phyloP scores from a whole-genome alignment of 2,329 filamentous ascomycete genomes.

The Thyridium curvatum region DNA sequence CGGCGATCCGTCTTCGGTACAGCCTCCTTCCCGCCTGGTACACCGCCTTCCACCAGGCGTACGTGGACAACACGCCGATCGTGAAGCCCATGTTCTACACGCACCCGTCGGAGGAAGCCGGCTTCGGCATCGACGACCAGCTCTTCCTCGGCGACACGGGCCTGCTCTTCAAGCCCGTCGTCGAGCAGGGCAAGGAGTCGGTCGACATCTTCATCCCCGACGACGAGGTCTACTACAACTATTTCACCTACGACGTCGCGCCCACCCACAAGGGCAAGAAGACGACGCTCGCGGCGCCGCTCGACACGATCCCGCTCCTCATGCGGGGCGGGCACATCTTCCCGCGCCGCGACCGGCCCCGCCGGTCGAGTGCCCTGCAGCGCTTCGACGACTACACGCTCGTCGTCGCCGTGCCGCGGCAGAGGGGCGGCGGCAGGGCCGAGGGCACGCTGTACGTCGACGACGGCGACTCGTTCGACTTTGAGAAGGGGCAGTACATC shows the following conservation, averaged over 20 bases:
- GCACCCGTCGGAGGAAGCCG: slow-evolving; percentile 76
- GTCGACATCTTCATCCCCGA: slow-evolving; percentile 85
- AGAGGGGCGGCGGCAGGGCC: slow-evolving; percentile 52
- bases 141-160: slow-evolving; percentile 86
- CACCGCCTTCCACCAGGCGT: slow-evolving; percentile 89
- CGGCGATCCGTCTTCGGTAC: slow-evolving; percentile 84
- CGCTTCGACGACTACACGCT: slow-evolving; percentile 92
- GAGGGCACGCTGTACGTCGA: slow-evolving; percentile 84
- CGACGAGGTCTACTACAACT: slow-evolving; percentile 87
- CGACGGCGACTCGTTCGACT: slow-evolving; percentile 90
- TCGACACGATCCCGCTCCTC: slow-evolving; percentile 82
- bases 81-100: slow-evolving; percentile 90
- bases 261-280: slow-evolving; percentile 62
- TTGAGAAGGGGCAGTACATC: slow-evolving; percentile 79
- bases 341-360: slow-evolving; percentile 79
- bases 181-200: slow-evolving; percentile 65
- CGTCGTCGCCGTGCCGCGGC: slow-evolving; percentile 63
- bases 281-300: slow-evolving; percentile 65
- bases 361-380: slow-evolving; percentile 84
- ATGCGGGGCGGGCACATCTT: slow-evolving; percentile 94
- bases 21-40: slow-evolving; percentile 91
- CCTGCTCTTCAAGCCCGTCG: slow-evolving; percentile 86
- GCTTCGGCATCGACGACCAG: slow-evolving; percentile 89
- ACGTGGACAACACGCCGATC: slow-evolving; percentile 77
- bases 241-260: slow-evolving; percentile 79